Evolutionary conservation across 768 basidiomycete species (phyloP), one percentile per base, ranked within the genome.

Genomic region (Amanita pallidorosea): DNA sequence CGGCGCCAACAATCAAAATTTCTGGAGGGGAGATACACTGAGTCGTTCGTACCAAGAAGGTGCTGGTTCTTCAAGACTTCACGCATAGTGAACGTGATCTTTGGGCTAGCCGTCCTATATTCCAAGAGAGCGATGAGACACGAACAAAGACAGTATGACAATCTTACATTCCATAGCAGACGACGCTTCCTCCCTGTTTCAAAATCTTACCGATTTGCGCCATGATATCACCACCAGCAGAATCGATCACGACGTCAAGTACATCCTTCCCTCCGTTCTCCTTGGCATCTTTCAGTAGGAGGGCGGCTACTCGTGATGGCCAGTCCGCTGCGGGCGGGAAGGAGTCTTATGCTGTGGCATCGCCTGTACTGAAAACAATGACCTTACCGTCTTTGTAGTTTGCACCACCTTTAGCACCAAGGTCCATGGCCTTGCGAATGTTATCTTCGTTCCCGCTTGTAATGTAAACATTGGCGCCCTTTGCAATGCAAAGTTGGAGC

Each of bases 381-480:
- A 27, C 5, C 77, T 49, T 41, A 84, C 87, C 65, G 33, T 78
- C 70, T 60, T 75, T 83, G 62, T 92, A 93, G 58, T 73, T 79
- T 7, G 80, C 80, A 1, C 89, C 89, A n/a, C 79, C 89, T 55
- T 74, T 76, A 0, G 87, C 89, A 9, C 90, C 90, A 8, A 90
- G 67, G 13, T 64, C 64, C 17, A 78, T 61, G 0, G 88, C 88
- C 49, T 74, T 79, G 44, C 68, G 63, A 43, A 93, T 80, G 69
- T 92, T 92, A 7, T 79, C 76, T 23, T 73, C 68, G 41, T 64
- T 79, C 7, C 85, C 76, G 54, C 85, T 88, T 4, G 90, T 87
- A 20, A 91, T 87, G 62, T 82, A 92, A n/a, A 91, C 87, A 31
- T 75, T 76, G 1, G 86, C 84, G 25, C 89, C 85, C 49, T 73